Conservation (phyloP, 768 basidiomycete genomes). For the Calocera viscosa region DNA sequence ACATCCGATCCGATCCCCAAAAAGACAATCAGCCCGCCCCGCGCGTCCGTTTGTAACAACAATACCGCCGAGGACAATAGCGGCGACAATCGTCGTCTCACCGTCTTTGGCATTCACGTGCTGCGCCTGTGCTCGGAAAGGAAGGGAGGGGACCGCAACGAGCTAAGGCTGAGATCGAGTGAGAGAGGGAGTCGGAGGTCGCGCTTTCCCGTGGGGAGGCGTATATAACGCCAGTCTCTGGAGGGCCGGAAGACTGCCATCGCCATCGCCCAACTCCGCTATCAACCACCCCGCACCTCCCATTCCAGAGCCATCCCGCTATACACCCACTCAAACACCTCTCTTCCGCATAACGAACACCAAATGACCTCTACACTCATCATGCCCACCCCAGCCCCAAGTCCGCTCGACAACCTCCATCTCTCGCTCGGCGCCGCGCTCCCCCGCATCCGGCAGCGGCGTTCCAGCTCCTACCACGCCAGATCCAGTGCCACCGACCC, state of each 20-base stretch:
- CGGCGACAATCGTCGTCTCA: not conserved
- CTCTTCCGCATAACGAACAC: not conserved
- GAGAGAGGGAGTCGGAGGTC: not conserved
- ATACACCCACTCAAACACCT: not conserved
- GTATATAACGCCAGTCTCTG: too few relatives aligned
- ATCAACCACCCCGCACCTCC: not conserved
- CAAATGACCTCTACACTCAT: not conserved
- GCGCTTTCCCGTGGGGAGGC: not conserved
- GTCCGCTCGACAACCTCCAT: conserved; percentile 5
- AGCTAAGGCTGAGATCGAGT: not conserved
- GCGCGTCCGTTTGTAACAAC: not conserved
- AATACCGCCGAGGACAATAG: not conserved
- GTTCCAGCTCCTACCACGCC: not conserved
- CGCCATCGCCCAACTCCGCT: not conserved
- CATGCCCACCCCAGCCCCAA: not conserved
- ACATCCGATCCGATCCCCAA: not conserved
- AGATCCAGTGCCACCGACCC: not conserved
- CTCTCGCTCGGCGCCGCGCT: not conserved
- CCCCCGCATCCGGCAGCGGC: not conserved
- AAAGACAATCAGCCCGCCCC: not conserved
- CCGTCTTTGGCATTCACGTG: not conserved
- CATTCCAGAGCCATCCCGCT: not conserved
- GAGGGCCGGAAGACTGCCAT: not conserved
- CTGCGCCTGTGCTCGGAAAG: not conserved
- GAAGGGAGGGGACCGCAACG: not conserved